phyloP scores from a whole-genome alignment of 257 asterid genomes.

The Nicotiana sylvestris region DNA sequence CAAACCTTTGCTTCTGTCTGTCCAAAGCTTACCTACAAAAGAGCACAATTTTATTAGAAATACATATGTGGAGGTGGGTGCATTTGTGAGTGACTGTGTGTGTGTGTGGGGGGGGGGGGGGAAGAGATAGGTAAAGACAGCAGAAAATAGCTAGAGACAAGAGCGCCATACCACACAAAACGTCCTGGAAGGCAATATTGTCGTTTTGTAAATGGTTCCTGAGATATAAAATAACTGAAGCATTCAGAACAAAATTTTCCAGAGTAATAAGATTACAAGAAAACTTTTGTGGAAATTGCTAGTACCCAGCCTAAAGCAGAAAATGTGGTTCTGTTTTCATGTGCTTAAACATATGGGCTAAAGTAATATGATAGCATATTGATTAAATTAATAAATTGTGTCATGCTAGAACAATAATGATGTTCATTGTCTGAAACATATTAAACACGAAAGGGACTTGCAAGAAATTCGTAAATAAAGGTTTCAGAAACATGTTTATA shows the following conservation, averaged over 20 bases:
- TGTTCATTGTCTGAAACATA: background rate
- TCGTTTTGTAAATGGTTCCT: slow-evolving; percentile 83
- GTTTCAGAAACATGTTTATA: slow-evolving; percentile 21
- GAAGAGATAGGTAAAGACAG: background rate
- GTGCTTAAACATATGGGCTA: background rate
- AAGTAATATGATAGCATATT: background rate
- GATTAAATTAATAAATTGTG: background rate
- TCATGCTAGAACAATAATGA: background rate
- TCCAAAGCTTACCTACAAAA: slow-evolving; percentile 75
- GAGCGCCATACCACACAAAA: slow-evolving; percentile 76
- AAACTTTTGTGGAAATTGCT: background rate
- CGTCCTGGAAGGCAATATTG: slow-evolving; percentile 80
- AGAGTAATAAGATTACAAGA: background rate
- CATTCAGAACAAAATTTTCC: background rate
- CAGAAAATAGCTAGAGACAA: background rate
- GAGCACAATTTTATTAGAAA: background rate
- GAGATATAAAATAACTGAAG: slow-evolving; percentile 22
- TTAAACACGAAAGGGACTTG: background rate
- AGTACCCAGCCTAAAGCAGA: background rate
- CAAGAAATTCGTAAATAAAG: slow-evolving; percentile 2
- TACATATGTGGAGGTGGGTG: background rate
- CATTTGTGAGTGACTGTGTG: background rate
- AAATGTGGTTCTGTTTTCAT: background rate
- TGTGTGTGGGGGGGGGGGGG: background rate
- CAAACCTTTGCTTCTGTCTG: slow-evolving; percentile 95